Base-by-base conservation (phyloP, 2,329 filamentous ascomycete genomes). In the Arthrobotrys conoides region DNA sequence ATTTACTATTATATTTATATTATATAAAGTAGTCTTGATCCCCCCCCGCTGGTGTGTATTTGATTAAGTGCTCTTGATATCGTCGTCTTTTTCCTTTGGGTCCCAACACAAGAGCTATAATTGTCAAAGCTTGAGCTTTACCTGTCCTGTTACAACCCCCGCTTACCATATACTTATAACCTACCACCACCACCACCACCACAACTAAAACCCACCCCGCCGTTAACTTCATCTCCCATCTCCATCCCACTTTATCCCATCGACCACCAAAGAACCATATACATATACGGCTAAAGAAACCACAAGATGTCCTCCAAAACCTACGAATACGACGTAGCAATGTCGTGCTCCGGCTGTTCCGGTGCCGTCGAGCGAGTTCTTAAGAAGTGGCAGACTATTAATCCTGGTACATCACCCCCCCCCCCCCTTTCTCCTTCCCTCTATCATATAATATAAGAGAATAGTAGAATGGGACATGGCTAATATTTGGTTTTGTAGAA, bases 261-360 rank as follows among this genome's bases (percentile, higher is more conserved):
- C 48, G 22, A 18, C 24, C 24, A 27, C 49, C 14, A 30, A 30
- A 30, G 27, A 30, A 30, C 27, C 6, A 53, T 6, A 36, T 36
- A 36, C 33, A 1, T 9, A 6, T 10, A 24, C 22, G 12, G 12
- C 36, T 10, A 10, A 41, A 51, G n/a, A 22, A 22, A 27, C 2
- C 14, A 51, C 24, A 30, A 55, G 1, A 61, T 61, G 57, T 24
- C 57, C 4, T 69, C 91, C 82, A 93, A 97, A 88, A 93, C 90
- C 82, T 98, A 98, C 91, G 93, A 96, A 85, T 98, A 98, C 88
- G 91, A 94, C 86, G 90, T 98, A 85, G 88, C 87, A 86, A 99
- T 99, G 96, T 92, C 88, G 88, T 99, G 96, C 87, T 90, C 93
- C 84, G 96, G 96, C 85, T 99, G 96, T 91, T 97, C 94, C 55